Conservation (phyloP, 139 green algal species). For the Pycnococcus provasolii region DNA sequence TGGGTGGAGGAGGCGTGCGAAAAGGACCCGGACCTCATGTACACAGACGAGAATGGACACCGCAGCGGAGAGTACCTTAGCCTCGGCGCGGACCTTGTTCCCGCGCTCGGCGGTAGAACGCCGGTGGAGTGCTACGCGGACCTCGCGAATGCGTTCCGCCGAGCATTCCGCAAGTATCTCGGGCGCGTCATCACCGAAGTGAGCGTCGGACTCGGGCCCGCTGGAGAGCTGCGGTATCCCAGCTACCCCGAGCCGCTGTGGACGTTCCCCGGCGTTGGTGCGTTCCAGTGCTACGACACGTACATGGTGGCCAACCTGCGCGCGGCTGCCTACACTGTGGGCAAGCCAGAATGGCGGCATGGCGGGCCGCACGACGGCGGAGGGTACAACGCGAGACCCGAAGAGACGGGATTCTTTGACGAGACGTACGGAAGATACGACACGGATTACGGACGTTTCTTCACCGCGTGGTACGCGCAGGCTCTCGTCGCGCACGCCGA, state of each 20-base stretch:
- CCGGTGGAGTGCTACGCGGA: conserved; percentile 83
- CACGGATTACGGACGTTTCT: conserved; percentile 85
- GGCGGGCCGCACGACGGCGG: conserved; percentile 83
- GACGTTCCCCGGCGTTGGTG: conserved; percentile 90
- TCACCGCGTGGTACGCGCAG: conserved; percentile 83
- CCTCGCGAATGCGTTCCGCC: conserved; percentile 80
- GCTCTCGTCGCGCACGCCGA: conserved; percentile 76
- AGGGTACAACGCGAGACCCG: conserved; percentile 75
- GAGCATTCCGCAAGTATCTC: conserved; percentile 36
- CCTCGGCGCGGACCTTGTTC: conserved; percentile 73
- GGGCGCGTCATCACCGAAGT: conserved; percentile 71
- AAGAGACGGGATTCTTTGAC: conserved; percentile 87
- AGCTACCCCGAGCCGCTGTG: conserved; percentile 75
- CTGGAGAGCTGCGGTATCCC: conserved; percentile 95
- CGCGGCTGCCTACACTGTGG: conserved; percentile 46
- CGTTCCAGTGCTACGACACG: conserved; percentile 98
- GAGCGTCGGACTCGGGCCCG: conserved; percentile 86
- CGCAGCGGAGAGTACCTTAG: conserved; percentile 89
- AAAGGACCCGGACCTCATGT: conserved; percentile 85
- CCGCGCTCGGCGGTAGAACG: conserved; percentile 70
- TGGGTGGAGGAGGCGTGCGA: conserved; percentile 87
- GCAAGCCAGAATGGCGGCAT: conserved; percentile 75
- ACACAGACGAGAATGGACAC: conserved; percentile 72
- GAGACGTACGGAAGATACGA: conserved; percentile 69
- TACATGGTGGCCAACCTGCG: conserved; percentile 83